Conservation (phyloP, 2,329 filamentous ascomycete genomes). For the Pyricularia sp. region DNA sequence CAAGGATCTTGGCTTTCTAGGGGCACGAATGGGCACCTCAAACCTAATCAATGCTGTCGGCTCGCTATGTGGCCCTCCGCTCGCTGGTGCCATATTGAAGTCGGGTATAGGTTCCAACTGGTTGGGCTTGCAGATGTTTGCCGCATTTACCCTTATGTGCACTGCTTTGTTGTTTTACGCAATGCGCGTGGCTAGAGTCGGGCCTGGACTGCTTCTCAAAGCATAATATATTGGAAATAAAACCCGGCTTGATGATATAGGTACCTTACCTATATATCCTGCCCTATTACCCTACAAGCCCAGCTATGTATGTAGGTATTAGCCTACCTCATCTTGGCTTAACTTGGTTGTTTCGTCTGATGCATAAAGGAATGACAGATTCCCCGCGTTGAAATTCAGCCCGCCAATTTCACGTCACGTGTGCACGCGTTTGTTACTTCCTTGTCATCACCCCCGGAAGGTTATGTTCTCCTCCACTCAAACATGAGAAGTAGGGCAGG, state of each 20-base stretch:
- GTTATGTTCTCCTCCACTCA: not conserved
- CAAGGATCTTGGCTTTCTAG: slow-evolving; percentile 7
- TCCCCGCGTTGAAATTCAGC: not conserved
- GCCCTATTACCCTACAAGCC: not conserved
- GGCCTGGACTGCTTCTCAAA: not conserved
- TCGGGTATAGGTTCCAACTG: slow-evolving; percentile 1
- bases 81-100: slow-evolving; percentile 8
- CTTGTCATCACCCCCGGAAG: not conserved
- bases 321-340: too few species aligned
- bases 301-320: too few species aligned
- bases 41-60: slow-evolving; percentile 6
- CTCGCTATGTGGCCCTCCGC: slow-evolving; percentile 8
- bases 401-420: not conserved
- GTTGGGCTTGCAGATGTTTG: slow-evolving; percentile 10
- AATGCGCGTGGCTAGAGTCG: slow-evolving; percentile 4
- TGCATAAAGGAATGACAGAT: not conserved
- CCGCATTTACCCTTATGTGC: not conserved
- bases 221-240: not conserved
- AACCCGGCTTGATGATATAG: not conserved
- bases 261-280: not conserved
- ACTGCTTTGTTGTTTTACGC: not conserved
- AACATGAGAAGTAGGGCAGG: not conserved
- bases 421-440: not conserved
- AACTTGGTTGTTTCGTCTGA: not conserved
- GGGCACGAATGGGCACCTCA: slow-evolving; percentile 8